phyloP scores from a whole-genome alignment of 805 yeast genomes.

The Brettanomyces custersianus region DNA sequence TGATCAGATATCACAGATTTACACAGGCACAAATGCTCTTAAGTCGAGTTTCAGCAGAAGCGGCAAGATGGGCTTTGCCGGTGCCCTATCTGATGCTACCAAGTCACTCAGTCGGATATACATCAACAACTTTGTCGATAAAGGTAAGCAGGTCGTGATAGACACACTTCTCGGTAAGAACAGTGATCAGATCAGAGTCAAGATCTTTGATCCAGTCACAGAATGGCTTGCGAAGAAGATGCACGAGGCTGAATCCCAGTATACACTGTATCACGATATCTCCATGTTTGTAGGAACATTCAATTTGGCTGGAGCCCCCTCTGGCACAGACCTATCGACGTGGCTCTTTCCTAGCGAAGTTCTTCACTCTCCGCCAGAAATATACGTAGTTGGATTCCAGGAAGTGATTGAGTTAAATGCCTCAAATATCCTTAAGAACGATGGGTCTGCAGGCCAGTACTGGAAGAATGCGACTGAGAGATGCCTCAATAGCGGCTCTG shows the following conservation, averaged over 20 bases:
- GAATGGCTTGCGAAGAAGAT: slow-evolving; percentile 73
- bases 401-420: slow-evolving; percentile 92
- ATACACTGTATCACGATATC: slow-evolving; percentile 52
- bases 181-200: slow-evolving; percentile 61
- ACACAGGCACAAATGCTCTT: slow-evolving; percentile 95
- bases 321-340: slow-evolving; percentile 47
- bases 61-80: slow-evolving; percentile 95
- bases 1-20: slow-evolving; percentile 89
- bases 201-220: slow-evolving; percentile 77
- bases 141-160: slow-evolving; percentile 80
- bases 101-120: slow-evolving; percentile 93
- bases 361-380: slow-evolving; percentile 55
- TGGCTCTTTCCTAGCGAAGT: slow-evolving; percentile 74
- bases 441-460: slow-evolving; percentile 61
- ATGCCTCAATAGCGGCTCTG: slow-evolving; percentile 40
- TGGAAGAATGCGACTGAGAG: slow-evolving; percentile 69
- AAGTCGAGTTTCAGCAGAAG: slow-evolving; percentile 90
- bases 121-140: slow-evolving; percentile 92
- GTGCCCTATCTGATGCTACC: slow-evolving; percentile 94
- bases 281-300: slow-evolving; percentile 74
- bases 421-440: slow-evolving; percentile 80
- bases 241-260: slow-evolving; percentile 37
- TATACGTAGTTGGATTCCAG: slow-evolving; percentile 86
- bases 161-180: slow-evolving; percentile 79
- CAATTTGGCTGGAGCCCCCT: slow-evolving; percentile 70